Evolutionary conservation across 805 yeast genomes (phyloP).

Genomic region (Saccharomyces eubayanus): DNA sequence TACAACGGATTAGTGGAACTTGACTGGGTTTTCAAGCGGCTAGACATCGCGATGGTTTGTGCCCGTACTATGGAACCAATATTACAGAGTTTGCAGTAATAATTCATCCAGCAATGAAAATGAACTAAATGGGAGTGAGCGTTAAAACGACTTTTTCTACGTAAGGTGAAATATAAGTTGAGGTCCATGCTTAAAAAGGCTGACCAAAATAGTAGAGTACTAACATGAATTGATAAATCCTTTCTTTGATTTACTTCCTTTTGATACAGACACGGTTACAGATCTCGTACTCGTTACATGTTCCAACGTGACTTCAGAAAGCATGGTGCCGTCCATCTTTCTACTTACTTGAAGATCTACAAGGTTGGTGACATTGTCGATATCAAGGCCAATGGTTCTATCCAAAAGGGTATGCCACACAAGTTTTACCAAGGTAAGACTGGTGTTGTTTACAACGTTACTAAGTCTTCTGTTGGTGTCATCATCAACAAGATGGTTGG

Average conservation of each 20-base stretch:
- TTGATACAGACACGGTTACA: slow-evolving; percentile 81
- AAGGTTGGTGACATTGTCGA: slow-evolving; percentile 99
- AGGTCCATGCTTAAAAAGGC: background rate
- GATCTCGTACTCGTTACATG: slow-evolving; percentile 99
- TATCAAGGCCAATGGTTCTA: slow-evolving; percentile 97
- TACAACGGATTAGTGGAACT: too few relatives aligned
- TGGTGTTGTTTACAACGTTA: slow-evolving; percentile 97
- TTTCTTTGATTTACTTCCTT: background rate
- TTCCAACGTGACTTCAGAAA: slow-evolving; percentile 98
- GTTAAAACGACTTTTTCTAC: background rate
- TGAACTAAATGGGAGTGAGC: background rate
- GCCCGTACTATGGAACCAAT: too few relatives aligned
- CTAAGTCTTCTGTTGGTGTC: slow-evolving; percentile 98
- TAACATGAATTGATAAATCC: slow-evolving; percentile 1
- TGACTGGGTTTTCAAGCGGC: too few relatives aligned
- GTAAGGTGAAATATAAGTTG: background rate
- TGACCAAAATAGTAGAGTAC: background rate
- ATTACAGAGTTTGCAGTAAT: too few relatives aligned
- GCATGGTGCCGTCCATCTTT: slow-evolving; percentile 89
- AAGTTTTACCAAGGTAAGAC: slow-evolving; percentile 99
- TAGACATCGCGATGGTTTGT: too few relatives aligned
- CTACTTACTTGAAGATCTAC: slow-evolving; percentile 96
- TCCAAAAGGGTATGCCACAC: slow-evolving; percentile 99
- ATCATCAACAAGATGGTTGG: slow-evolving; percentile 98
- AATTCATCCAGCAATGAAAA: too few relatives aligned